Percentiles rank a stretch among this genome's conserved stretches.
phyloP scores from a whole-genome alignment of 768 basidiomycete species.

The Tricholoma matsutake region DNA sequence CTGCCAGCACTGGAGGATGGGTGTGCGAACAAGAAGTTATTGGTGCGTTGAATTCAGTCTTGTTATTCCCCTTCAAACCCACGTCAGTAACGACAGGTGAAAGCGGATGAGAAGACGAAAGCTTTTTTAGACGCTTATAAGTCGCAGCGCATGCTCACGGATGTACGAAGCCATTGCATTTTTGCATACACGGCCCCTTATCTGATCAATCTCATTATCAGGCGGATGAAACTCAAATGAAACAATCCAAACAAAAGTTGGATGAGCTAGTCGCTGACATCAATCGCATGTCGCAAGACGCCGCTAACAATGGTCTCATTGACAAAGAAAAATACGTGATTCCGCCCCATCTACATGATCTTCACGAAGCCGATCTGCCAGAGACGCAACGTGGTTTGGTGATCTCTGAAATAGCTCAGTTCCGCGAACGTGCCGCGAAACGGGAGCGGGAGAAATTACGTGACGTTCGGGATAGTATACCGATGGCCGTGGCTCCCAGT shows the following conservation, averaged over 20 bases:
- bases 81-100: conserved; percentile 59
- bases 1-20: conserved; percentile 51
- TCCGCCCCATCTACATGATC: conserved; percentile 94
- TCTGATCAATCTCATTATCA: conserved; percentile 27
- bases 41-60: conserved; percentile 53
- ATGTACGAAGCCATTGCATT: conserved; percentile 49
- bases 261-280: conserved; percentile 68
- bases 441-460: conserved; percentile 85
- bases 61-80: conserved; percentile 43
- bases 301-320: conserved; percentile 67
- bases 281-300: conserved; percentile 68
- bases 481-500: conserved; percentile 51
- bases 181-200: not conserved
- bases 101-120: conserved; percentile 95
- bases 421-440: conserved; percentile 91
- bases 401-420: conserved; percentile 94
- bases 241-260: conserved; percentile 63
- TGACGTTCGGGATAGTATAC: conserved; percentile 63
- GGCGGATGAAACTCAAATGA: conserved; percentile 66
- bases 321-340: conserved; percentile 89
- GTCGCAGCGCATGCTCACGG: conserved; percentile 73
- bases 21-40: conserved; percentile 49
- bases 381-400: conserved; percentile 91
- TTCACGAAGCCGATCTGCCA: conserved; percentile 94
- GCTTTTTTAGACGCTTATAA: conserved; percentile 85